phyloP scores from a whole-genome alignment of 768 basidiomycete species.

The Amanita muscaria region DNA sequence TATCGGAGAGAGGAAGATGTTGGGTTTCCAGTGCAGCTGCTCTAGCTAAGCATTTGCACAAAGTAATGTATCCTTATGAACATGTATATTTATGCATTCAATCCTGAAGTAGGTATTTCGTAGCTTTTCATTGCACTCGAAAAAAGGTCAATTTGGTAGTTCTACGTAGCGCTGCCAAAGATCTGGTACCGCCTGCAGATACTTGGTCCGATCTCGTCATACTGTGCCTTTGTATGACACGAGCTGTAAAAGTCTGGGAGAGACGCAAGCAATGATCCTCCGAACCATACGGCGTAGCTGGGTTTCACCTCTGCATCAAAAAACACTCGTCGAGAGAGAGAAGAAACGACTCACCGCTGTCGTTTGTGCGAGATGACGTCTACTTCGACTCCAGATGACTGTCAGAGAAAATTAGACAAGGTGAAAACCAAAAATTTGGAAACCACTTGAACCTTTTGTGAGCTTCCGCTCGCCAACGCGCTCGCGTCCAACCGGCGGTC shows the following conservation, averaged over 20 bases:
- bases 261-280: conserved; percentile 89
- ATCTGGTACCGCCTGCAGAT: conserved; percentile 91
- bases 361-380: conserved; percentile 98
- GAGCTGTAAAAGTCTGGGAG: conserved; percentile 92
- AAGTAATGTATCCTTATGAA: background rate
- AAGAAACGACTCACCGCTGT: conserved; percentile 53
- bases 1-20: conserved; percentile 62
- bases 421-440: conserved; percentile 2
- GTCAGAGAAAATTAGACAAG: background rate
- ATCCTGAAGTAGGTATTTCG: too few relatives aligned
- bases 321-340: conserved; percentile 7
- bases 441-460: conserved; percentile 47
- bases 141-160: too few relatives aligned
- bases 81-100: background rate
- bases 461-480: conserved; percentile 63
- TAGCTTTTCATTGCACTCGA: too few relatives aligned
- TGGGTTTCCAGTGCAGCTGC: conserved; percentile 93
- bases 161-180: conserved; percentile 79
- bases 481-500: conserved; percentile 82
- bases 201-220: conserved; percentile 87
- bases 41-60: conserved; percentile 48
- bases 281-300: conserved; percentile 96
- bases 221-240: conserved; percentile 91
- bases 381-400: conserved; percentile 96
- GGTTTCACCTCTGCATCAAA: conserved; percentile 2